These are phyloP conservation scores for Flaveria trinervia DNA, from an alignment of 129 eudicot genomes.

Conservation along the genomic window DNA sequence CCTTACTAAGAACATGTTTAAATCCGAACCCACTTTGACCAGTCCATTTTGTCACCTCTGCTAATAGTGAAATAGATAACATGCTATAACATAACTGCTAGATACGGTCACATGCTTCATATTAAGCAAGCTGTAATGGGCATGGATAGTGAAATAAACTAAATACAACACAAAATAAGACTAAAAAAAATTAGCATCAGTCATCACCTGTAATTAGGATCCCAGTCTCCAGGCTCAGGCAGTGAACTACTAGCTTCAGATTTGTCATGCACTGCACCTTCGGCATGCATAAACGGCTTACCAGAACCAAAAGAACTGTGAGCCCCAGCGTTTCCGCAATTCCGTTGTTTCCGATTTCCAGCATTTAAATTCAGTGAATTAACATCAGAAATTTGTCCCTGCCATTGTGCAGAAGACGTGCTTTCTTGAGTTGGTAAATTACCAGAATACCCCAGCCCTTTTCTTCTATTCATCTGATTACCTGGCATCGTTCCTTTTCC, in stretches of 20 bases:
- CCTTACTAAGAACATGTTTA: neutral
- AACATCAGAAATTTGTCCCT: conserved; percentile 55
- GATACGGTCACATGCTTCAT: neutral
- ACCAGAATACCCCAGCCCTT: conserved; percentile 63
- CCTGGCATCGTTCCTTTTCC: conserved; percentile 60
- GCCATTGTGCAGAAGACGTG: conserved; percentile 50
- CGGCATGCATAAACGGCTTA: conserved; percentile 43
- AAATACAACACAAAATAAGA: conserved; percentile 1
- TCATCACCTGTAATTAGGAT: conserved; percentile 86
- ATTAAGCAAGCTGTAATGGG: neutral
- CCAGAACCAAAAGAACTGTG: conserved; percentile 42
- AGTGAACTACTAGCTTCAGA: conserved; percentile 58
- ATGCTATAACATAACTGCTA: neutral
- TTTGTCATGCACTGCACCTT: conserved; percentile 50
- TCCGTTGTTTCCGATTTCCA: conserved; percentile 50
- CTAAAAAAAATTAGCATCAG: neutral
- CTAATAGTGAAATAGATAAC: conserved; percentile 9
- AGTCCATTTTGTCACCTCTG: neutral
- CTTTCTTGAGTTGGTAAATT: conserved; percentile 56
- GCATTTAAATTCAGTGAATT: conserved; percentile 39
- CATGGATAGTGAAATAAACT: too few relatives aligned
- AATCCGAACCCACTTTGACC: neutral
- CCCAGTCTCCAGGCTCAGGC: conserved; percentile 97
- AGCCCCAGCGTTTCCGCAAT: conserved; percentile 35
- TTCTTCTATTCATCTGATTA: conserved; percentile 64